Base-by-base conservation (phyloP, 805 yeast genomes). In the Candida insectalens region DNA sequence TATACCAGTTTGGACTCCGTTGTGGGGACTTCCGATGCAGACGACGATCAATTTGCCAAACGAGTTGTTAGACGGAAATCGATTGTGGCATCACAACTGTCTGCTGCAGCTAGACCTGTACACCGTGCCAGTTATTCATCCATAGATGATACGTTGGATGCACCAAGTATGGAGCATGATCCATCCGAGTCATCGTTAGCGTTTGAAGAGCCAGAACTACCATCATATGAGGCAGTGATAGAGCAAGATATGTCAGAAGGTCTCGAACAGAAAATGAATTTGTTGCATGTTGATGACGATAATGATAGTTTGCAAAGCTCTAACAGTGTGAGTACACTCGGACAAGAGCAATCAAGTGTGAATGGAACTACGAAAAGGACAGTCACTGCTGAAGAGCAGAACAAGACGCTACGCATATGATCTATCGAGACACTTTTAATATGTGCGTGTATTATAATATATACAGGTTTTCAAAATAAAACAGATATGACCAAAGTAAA, bases 221-320 rank as follows among this genome's bases (percentile, higher is more conserved):
- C 59, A 15, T 36, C 51, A 1, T 54, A 53, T 36, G 51, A 54
- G 29, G 34, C 44, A 5, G 48, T 46, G 8, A 36, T 46, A 34
- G 54, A 48, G 19, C 50, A 40, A 21, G 51, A 43, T 27, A 25
- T 26, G 33, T 39, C 47, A 9, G 36, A 27, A 20, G 36, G 43
- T 27, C 30, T 40, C 30, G 50, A 38, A 23, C 46, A 46, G 26
- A 37, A 40, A 9, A 20, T 49, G 15, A 57, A 51, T 3, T 37
- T 53, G n/a, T 41, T 55, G 8, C 40, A 41, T 14, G 50, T 51
- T 22, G 43, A 38, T 4, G 46, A 39, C 12, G 41, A 19, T 16
- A 30, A 26, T 17, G 38, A 35, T 13, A 27, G 20, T 20, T 5
- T n/a, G n/a, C n/a, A 14, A 9, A 19, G 23, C 16, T n/a, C n/a